Percentiles rank a stretch among this genome's conserved stretches.
Conservation (phyloP, 164 flowering plant species). For the Annona cherimola region DNA sequence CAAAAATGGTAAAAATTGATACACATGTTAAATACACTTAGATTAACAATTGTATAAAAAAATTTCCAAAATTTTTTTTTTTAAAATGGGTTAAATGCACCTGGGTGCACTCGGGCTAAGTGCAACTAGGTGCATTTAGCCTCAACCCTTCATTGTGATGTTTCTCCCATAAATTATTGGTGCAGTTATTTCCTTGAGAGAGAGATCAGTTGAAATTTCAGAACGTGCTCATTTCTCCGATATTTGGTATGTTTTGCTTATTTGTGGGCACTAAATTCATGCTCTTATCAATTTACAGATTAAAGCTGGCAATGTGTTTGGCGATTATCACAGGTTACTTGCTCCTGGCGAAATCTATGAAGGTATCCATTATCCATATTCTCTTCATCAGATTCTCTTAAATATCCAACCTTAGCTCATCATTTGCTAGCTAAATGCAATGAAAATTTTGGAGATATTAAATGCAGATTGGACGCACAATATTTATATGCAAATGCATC, state of each 20-base stretch:
- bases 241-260: too few relatives aligned
- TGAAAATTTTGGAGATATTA: not conserved
- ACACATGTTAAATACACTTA: too few relatives aligned
- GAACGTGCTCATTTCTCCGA: not conserved
- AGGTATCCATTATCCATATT: slow-evolving; percentile 40
- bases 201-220: not conserved
- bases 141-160: not conserved
- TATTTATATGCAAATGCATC: too few relatives aligned
- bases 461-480: too few relatives aligned
- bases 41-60: too few relatives aligned
- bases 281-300: slow-evolving; percentile 40
- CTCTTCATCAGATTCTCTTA: not conserved
- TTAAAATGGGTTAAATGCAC: too few relatives aligned
- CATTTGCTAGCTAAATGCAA: not conserved
- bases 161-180: not conserved
- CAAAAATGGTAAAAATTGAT: too few relatives aligned
- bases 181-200: not conserved
- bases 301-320: slow-evolving; percentile 50
- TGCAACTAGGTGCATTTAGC: too few relatives aligned
- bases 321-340: slow-evolving; percentile 75
- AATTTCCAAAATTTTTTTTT: too few relatives aligned
- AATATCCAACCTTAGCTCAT: not conserved
- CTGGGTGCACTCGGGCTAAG: too few relatives aligned
- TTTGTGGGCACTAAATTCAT: not conserved
- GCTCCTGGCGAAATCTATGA: slow-evolving; percentile 59